Percentiles rank a stretch among this genome's conserved stretches.
These are phyloP conservation scores for Beauveria medogensis DNA, from an alignment of 2,329 filamentous ascomycete species.

Conservation along the genomic window DNA sequence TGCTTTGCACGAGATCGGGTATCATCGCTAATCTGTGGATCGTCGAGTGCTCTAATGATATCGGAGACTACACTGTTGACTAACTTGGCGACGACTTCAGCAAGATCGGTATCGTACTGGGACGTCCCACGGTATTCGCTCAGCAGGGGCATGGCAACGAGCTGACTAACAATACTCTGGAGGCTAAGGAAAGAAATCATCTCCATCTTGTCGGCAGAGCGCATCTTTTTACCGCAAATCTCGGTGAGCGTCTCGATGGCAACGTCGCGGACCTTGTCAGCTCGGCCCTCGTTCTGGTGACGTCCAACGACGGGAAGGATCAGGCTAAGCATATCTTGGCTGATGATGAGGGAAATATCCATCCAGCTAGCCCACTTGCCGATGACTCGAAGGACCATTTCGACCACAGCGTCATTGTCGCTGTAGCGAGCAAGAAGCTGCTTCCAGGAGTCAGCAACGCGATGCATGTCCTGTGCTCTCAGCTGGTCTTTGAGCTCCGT, in stretches of 20 bases:
- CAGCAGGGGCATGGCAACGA: slow-evolving; percentile 75
- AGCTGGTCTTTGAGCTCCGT: slow-evolving; percentile 87
- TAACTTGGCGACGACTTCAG: slow-evolving; percentile 88
- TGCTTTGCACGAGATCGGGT: slow-evolving; percentile 70
- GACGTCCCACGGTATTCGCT: slow-evolving; percentile 71
- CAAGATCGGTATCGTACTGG: slow-evolving; percentile 90
- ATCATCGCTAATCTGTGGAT: slow-evolving; percentile 49
- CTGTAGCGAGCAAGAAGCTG: slow-evolving; percentile 76
- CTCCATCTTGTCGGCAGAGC: slow-evolving; percentile 82
- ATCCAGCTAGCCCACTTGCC: slow-evolving; percentile 99
- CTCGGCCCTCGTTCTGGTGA: slow-evolving; percentile 48
- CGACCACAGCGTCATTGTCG: slow-evolving; percentile 64
- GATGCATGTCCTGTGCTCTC: slow-evolving; percentile 76
- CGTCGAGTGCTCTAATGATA: slow-evolving; percentile 78
- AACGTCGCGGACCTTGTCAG: slow-evolving; percentile 79
- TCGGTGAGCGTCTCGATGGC: slow-evolving; percentile 94
- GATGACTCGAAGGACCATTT: slow-evolving; percentile 84
- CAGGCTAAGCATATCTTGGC: slow-evolving; percentile 75
- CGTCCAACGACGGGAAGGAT: slow-evolving; percentile 84
- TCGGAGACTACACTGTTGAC: slow-evolving; percentile 86
- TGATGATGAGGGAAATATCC: slow-evolving; percentile 89
- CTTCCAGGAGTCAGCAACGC: slow-evolving; percentile 84
- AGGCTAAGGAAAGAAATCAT: slow-evolving; percentile 89
- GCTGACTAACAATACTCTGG: slow-evolving; percentile 73
- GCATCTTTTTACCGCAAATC: slow-evolving; percentile 98